These are phyloP conservation scores for Nemophila menziesii DNA, from an alignment of 257 asterid genomes.

Conservation along the genomic window DNA sequence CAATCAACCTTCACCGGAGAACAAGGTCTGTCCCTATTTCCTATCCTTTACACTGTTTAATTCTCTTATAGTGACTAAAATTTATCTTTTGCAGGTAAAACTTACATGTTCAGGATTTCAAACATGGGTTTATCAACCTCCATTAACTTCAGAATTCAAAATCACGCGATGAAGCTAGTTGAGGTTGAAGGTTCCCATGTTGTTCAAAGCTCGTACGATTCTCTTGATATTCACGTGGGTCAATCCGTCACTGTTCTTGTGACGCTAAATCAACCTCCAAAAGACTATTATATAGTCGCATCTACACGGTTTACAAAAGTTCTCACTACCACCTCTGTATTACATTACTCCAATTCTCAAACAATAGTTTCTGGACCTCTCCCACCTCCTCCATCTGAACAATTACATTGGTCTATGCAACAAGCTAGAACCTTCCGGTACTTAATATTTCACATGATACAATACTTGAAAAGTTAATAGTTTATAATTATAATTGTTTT, in stretches of 20 bases:
- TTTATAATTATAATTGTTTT: no score
- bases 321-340: constrained; percentile 27
- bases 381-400: constrained; percentile 33
- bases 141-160: constrained; percentile 40
- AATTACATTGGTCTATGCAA: constrained; percentile 26
- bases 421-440: constrained; percentile 48
- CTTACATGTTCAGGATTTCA: constrained; percentile 34
- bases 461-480: no score
- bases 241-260: constrained; percentile 45
- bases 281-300: constrained; percentile 41
- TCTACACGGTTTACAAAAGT: constrained; percentile 15
- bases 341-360: constrained; percentile 30
- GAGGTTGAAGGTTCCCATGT: constrained; percentile 58
- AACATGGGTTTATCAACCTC: constrained; percentile 34
- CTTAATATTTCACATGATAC: no score
- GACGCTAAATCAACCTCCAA: constrained; percentile 33
- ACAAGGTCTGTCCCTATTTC: constrained; percentile 32
- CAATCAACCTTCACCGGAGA: constrained; percentile 39
- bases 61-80: not conserved
- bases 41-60: not conserved
- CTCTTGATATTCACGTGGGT: constrained; percentile 45
- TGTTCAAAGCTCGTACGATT: constrained; percentile 28
- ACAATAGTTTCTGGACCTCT: constrained; percentile 21
- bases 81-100: constrained; percentile 24
- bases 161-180: constrained; percentile 34